A percentile compares a stretch with the other conserved stretches of the same genome.
phyloP scores from a whole-genome alignment of 768 basidiomycete genomes.

The Pholiota conissans region DNA sequence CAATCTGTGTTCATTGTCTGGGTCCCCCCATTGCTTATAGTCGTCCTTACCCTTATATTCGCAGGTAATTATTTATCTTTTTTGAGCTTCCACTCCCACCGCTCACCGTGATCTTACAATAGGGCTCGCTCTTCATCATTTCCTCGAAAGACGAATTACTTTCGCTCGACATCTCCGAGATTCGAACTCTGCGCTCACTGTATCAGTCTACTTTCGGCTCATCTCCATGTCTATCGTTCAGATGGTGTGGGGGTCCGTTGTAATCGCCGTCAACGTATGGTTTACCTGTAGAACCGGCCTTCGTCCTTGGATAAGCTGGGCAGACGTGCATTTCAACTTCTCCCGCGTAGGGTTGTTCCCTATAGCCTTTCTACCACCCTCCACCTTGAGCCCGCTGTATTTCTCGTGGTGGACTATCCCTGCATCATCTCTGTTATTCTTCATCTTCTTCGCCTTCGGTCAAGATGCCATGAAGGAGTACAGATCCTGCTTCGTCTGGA shows the following conservation, averaged over 20 bases:
- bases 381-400: constrained; percentile 21
- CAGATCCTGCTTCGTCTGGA: constrained; percentile 23
- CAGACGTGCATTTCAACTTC: constrained; percentile 48
- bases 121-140: no score
- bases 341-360: constrained; percentile 28
- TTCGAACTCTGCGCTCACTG: constrained; percentile 21
- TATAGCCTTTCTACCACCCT: constrained; percentile 24
- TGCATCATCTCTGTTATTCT: constrained; percentile 40
- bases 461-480: constrained; percentile 48
- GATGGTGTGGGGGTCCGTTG: constrained; percentile 38
- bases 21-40: no score
- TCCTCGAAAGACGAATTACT: constrained; percentile 32
- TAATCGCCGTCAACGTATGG: constrained; percentile 36
- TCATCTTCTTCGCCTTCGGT: constrained; percentile 56
- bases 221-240: constrained; percentile 51
- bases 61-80: no score
- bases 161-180: constrained; percentile 28
- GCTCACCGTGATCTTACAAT: no score
- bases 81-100: background rate
- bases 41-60: no score
- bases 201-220: constrained; percentile 56
- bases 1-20: constrained; percentile 37
- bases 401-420: constrained; percentile 33
- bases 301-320: constrained; percentile 48
- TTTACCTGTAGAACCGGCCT: constrained; percentile 33